phyloP scores from a whole-genome alignment of 2,329 filamentous ascomycete species.

The Xylariaceae sp. region DNA sequence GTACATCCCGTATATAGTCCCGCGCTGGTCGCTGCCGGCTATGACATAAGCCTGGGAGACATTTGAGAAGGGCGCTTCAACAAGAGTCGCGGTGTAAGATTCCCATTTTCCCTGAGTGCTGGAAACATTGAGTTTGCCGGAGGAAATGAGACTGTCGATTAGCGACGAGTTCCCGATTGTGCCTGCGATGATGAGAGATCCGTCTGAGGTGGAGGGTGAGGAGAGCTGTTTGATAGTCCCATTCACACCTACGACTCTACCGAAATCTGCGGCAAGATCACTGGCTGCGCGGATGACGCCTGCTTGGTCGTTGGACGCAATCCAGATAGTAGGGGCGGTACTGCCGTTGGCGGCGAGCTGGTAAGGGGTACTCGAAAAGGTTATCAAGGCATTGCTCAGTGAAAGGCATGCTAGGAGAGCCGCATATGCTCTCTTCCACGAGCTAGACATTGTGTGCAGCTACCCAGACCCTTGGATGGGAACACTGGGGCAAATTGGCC shows the following conservation, averaged over 20 bases:
- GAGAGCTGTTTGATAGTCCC: neutral
- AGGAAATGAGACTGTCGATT: neutral
- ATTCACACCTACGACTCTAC: neutral
- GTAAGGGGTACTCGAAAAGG: too few species aligned
- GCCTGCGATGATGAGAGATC: neutral
- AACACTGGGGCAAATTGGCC: too few species aligned
- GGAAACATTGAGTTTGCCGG: neutral
- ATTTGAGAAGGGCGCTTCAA: neutral
- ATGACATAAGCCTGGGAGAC: constrained; percentile 44
- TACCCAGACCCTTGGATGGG: too few species aligned
- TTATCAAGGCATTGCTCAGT: too few species aligned
- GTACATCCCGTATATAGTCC: constrained; percentile 55
- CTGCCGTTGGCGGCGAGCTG: neutral
- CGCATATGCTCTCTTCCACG: too few species aligned
- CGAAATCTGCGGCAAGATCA: neutral
- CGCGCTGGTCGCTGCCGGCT: constrained; percentile 50
- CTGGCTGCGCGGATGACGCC: neutral
- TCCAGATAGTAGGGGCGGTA: neutral
- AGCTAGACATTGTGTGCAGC: too few species aligned
- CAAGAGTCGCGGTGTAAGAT: neutral
- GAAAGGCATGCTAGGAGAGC: too few species aligned
- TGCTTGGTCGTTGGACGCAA: neutral
- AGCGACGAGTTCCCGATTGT: neutral
- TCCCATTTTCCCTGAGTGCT: neutral
- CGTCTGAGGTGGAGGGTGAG: neutral